Conservation (phyloP, 2,329 filamentous ascomycete genomes). For the Apiospora saccharicola region DNA sequence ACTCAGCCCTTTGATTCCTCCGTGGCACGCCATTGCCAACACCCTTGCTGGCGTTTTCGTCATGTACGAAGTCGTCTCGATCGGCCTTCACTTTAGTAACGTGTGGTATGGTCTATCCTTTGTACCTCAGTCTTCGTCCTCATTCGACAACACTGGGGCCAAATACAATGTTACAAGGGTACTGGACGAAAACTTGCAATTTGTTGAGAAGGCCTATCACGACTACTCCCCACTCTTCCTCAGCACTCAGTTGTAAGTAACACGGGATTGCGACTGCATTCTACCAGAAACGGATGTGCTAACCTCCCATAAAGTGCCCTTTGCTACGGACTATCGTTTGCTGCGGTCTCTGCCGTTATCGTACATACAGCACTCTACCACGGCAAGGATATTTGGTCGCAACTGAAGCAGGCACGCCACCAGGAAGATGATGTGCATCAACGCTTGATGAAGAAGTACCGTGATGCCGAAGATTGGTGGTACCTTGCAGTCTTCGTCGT, state of each 20-base stretch:
- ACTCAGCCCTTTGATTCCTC: constrained; percentile 22
- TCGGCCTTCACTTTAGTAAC: constrained; percentile 39
- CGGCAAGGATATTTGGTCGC: constrained; percentile 52
- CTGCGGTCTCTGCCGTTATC: constrained; percentile 55
- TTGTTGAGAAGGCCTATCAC: constrained; percentile 61
- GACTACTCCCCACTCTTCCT: constrained; percentile 64
- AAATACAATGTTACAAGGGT: constrained; percentile 61
- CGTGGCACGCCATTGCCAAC: constrained; percentile 43
- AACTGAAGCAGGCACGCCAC: constrained; percentile 54
- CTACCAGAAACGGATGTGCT: constrained; percentile 13
- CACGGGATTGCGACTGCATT: not conserved
- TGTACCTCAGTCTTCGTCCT: constrained; percentile 38
- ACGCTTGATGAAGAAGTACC: constrained; percentile 61
- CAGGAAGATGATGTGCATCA: constrained; percentile 59
- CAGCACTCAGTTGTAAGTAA: constrained; percentile 23
- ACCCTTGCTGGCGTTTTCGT: constrained; percentile 42
- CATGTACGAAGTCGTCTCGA: constrained; percentile 44
- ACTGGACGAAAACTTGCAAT: constrained; percentile 54
- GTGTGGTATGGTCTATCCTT: constrained; percentile 32
- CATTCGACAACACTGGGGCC: constrained; percentile 63
- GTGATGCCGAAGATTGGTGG: constrained; percentile 63
- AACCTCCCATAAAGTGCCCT: constrained; percentile 32
- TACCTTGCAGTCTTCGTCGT: constrained; percentile 47
- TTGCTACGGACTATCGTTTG: constrained; percentile 61
- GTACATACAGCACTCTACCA: constrained; percentile 49